phyloP scores from a whole-genome alignment of 2,329 filamentous ascomycete genomes.

The Capronia coronata region DNA sequence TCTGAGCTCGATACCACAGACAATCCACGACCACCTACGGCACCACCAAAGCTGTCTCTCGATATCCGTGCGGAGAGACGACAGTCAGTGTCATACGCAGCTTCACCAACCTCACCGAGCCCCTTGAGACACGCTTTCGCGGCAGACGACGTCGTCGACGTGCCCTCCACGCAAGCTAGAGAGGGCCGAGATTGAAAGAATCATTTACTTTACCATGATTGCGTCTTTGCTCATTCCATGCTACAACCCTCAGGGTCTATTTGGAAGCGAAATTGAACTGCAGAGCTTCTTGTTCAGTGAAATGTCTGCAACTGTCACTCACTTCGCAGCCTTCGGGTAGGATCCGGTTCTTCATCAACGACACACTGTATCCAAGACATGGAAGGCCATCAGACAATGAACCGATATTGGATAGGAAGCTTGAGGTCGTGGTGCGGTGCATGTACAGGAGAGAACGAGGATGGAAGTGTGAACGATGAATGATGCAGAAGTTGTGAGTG shows the following conservation, averaged over 20 bases:
- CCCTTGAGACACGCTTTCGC: constrained; percentile 8
- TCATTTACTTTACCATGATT: no score
- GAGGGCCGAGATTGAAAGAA: not conserved
- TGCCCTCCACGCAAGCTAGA: no score
- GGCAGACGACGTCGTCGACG: constrained; percentile 6
- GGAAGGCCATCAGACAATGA: no score
- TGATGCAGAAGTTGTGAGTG: no score
- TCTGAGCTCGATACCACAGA: not conserved
- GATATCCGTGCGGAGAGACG: constrained; percentile 2
- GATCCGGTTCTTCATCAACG: no score
- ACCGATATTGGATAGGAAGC: constrained; percentile 12
- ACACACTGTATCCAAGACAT: no score
- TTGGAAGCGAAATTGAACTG: no score
- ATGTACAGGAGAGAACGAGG: constrained; percentile 1
- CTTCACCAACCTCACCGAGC: constrained; percentile 8
- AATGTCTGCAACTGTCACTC: no score
- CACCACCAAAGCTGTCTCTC: not conserved
- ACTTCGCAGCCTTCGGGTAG: no score
- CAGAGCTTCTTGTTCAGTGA: no score
- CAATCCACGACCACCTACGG: not conserved
- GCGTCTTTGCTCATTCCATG: no score
- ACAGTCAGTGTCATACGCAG: not conserved
- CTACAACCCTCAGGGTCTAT: no score
- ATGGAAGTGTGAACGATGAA: not conserved
- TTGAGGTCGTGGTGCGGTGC: constrained; percentile 10